Conservation (phyloP, 768 basidiomycete species). For the Chlorophyllum brunneum region DNA sequence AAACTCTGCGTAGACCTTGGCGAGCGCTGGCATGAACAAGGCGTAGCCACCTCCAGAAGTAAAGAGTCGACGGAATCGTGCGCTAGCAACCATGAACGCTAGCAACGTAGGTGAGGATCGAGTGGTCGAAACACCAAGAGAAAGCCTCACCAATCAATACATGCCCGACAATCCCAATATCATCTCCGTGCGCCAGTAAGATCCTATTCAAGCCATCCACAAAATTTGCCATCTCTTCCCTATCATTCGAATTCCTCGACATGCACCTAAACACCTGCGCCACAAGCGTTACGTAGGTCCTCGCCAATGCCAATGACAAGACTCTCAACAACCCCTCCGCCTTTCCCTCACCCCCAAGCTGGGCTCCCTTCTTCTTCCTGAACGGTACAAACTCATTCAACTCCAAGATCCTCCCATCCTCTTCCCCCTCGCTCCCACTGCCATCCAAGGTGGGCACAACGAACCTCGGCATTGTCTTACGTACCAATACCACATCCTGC, state of each 20-base stretch:
- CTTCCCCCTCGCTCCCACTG: conserved; percentile 16
- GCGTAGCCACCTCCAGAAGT: conserved; percentile 68
- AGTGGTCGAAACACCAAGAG: not conserved
- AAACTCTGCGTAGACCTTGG: conserved; percentile 67
- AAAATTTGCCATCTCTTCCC: conserved; percentile 60
- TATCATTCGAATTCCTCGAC: conserved; percentile 66
- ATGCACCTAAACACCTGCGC: conserved; percentile 71
- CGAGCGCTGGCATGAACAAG: conserved; percentile 68
- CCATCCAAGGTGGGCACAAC: conserved; percentile 47
- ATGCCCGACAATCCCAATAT: conserved; percentile 75
- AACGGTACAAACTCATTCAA: conserved; percentile 45
- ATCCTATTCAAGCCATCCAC: conserved; percentile 72
- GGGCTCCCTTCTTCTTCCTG: conserved; percentile 17
- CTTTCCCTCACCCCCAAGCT: conserved; percentile 9
- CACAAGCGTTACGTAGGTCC: conserved; percentile 65
- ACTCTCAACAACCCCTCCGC: conserved; percentile 24
- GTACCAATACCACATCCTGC: conserved; percentile 63
- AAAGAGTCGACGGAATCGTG: conserved; percentile 74
- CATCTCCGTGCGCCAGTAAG: conserved; percentile 63
- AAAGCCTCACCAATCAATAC: conserved; percentile 62
- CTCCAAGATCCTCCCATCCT: conserved; percentile 29
- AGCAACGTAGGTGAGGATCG: not conserved
- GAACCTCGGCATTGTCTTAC: conserved; percentile 62
- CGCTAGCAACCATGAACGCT: conserved; percentile 74
- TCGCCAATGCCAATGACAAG: conserved; percentile 59